A percentile compares a stretch with the other conserved stretches of the same genome.
Evolutionary conservation across 495 filamentous ascomycete species (phyloP).

Genomic region (Talaromyces ruber): DNA sequence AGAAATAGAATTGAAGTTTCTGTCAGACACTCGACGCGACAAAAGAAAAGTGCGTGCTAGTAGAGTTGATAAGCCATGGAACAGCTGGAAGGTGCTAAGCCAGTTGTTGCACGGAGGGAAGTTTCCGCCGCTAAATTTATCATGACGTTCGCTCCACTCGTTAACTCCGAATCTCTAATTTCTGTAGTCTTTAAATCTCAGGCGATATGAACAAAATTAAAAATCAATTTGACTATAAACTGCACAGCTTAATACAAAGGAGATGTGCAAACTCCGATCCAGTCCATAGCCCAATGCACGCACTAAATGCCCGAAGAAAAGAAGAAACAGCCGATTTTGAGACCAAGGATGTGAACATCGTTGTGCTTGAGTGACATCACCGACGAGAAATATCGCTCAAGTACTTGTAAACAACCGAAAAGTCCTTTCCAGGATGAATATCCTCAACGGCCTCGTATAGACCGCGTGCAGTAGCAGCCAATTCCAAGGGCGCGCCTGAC

Average conservation of each 20-base stretch:
- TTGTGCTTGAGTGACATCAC: not conserved
- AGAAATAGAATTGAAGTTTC: not conserved
- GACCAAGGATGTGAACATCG: not conserved
- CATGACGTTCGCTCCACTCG: not conserved
- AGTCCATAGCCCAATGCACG: not conserved
- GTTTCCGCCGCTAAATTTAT: not conserved
- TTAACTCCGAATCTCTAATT: not conserved
- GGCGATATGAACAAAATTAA: not conserved
- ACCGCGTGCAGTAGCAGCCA: slow-evolving; percentile 54
- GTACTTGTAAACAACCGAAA: slow-evolving; percentile 78
- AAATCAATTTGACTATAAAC: not conserved
- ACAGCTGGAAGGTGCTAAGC: not conserved
- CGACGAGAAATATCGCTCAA: slow-evolving; percentile 36
- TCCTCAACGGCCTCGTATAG: slow-evolving; percentile 59
- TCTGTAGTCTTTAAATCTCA: too few relatives aligned
- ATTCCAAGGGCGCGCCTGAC: slow-evolving; percentile 53
- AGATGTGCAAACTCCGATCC: slow-evolving; percentile 1
- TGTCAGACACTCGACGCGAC: not conserved
- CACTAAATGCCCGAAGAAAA: not conserved
- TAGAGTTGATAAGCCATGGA: not conserved
- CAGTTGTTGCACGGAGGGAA: not conserved
- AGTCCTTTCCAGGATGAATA: slow-evolving; percentile 64
- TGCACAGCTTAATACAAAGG: not conserved
- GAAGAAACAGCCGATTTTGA: not conserved
- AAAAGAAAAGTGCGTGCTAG: not conserved